phyloP scores from a whole-genome alignment of 352 stramenopile species.

The Aphanomyces cochlioides region DNA sequence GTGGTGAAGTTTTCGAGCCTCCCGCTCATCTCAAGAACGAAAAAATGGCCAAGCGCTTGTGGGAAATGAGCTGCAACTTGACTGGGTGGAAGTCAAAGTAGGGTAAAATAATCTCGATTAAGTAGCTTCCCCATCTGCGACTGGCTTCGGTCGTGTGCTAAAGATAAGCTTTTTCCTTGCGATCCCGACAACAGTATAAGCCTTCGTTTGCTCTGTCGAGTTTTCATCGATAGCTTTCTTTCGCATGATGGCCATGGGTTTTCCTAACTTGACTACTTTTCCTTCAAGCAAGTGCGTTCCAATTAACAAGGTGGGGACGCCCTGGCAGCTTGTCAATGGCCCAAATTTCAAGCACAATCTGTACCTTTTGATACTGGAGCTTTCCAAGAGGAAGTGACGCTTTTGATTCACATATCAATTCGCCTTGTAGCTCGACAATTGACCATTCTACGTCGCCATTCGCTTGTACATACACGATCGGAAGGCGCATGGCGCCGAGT shows the following conservation, averaged over 20 bases:
- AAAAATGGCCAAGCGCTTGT: constrained; percentile 15
- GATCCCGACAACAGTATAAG: constrained; percentile 81
- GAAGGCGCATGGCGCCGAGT: constrained; percentile 15
- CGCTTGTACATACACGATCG: constrained; percentile 35
- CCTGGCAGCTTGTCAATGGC: constrained; percentile 31
- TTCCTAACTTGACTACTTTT: constrained; percentile 63
- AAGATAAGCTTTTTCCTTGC: constrained; percentile 76
- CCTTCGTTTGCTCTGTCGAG: constrained; percentile 23
- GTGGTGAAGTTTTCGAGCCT: constrained; percentile 17
- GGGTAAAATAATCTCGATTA: neutral
- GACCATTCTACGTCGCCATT: constrained; percentile 71
- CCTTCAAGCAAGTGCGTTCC: constrained; percentile 78
- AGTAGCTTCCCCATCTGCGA: constrained; percentile 36
- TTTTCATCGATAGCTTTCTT: constrained; percentile 36
- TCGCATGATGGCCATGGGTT: constrained; percentile 71
- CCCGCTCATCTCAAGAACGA: constrained; percentile 1
- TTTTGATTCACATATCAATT: constrained; percentile 46
- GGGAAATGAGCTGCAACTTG: constrained; percentile 19
- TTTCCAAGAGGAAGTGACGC: constrained; percentile 60
- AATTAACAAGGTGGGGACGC: constrained; percentile 72
- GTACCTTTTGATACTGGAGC: constrained; percentile 47
- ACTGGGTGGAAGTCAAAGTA: neutral
- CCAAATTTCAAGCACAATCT: neutral
- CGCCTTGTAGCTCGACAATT: constrained; percentile 77
- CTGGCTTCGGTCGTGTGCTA: constrained; percentile 64